A percentile compares a stretch with the other conserved stretches of the same genome.
Conservation (phyloP, 2,329 filamentous ascomycete species). For the Neonectria sp. region DNA sequence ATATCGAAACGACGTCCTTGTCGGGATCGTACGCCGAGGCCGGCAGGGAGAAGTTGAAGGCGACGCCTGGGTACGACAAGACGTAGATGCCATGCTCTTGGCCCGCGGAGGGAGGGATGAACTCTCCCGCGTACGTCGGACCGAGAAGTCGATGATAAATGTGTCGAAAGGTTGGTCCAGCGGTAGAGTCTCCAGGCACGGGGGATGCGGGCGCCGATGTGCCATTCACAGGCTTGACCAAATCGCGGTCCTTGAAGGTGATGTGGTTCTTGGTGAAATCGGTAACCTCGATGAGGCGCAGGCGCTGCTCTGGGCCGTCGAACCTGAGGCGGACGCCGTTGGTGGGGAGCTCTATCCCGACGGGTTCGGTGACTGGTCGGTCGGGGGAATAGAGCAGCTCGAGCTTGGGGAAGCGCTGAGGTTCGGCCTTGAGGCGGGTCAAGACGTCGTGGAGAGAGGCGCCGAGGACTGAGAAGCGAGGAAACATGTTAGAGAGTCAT, state of each 20-base stretch:
- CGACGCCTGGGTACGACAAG: slow-evolving; percentile 93
- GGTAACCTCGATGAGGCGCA: slow-evolving; percentile 90
- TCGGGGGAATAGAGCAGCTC: slow-evolving; percentile 86
- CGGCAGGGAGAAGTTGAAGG: slow-evolving; percentile 89
- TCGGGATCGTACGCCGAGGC: slow-evolving; percentile 80
- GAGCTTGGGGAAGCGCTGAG: slow-evolving; percentile 85
- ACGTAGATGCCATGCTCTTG: slow-evolving; percentile 82
- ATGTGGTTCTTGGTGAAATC: slow-evolving; percentile 91
- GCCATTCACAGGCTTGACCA: slow-evolving; percentile 74
- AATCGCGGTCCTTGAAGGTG: slow-evolving; percentile 84
- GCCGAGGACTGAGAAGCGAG: slow-evolving; percentile 77
- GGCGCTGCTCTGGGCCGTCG: slow-evolving; percentile 91
- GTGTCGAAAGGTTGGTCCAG: slow-evolving; percentile 85
- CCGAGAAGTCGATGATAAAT: slow-evolving; percentile 96
- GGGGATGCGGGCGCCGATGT: slow-evolving; percentile 54
- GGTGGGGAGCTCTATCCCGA: slow-evolving; percentile 81
- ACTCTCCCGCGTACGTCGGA: slow-evolving; percentile 95
- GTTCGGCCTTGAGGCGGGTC: slow-evolving; percentile 89
- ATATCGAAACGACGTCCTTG: slow-evolving; percentile 87
- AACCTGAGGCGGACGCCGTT: slow-evolving; percentile 95
- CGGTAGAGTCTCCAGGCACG: slow-evolving; percentile 50
- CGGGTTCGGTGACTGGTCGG: slow-evolving; percentile 80
- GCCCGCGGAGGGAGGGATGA: slow-evolving; percentile 76
- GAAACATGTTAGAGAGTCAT: neutral
- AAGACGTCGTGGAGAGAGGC: slow-evolving; percentile 93